Evolutionary conservation across 2,329 filamentous ascomycete species (phyloP).

Genomic region (Torrubiella hemipterigena): DNA sequence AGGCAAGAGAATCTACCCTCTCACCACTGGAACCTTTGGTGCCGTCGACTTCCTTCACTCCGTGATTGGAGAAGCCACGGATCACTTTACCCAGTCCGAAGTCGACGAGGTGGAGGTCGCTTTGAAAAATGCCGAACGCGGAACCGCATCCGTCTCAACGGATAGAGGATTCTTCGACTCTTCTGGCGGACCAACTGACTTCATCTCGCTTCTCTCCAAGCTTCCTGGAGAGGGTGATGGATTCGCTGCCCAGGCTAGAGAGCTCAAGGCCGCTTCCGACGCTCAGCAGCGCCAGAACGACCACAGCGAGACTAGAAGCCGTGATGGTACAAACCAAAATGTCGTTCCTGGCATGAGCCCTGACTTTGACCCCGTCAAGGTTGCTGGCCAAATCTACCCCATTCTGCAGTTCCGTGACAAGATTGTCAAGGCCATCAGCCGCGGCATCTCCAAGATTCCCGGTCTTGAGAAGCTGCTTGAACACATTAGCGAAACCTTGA

Average conservation of each 20-base stretch:
- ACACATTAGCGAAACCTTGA: slow-evolving; percentile 85
- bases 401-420: slow-evolving; percentile 90
- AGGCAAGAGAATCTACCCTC: slow-evolving; percentile 57
- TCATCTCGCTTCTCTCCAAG: slow-evolving; percentile 63
- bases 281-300: slow-evolving; percentile 51
- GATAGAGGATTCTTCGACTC: slow-evolving; percentile 29
- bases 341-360: slow-evolving; percentile 63
- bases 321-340: slow-evolving; percentile 35
- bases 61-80: slow-evolving; percentile 63
- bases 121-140: slow-evolving; percentile 53
- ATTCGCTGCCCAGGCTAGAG: slow-evolving; percentile 53
- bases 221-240: slow-evolving; percentile 59
- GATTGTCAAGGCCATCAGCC: slow-evolving; percentile 77
- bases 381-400: slow-evolving; percentile 76
- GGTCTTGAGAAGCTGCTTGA: slow-evolving; percentile 84
- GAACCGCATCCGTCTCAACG: slow-evolving; percentile 20
- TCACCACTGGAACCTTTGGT: slow-evolving; percentile 65
- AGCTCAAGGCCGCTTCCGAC: slow-evolving; percentile 47
- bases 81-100: slow-evolving; percentile 77
- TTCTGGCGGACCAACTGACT: slow-evolving; percentile 34
- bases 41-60: slow-evolving; percentile 78
- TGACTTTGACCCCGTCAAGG: slow-evolving; percentile 67
- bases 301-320: slow-evolving; percentile 16
- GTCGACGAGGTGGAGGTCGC: slow-evolving; percentile 70
- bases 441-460: slow-evolving; percentile 81